Evolutionary conservation across 2,329 filamentous ascomycete species (phyloP).

Genomic region (Claviceps sp.): DNA sequence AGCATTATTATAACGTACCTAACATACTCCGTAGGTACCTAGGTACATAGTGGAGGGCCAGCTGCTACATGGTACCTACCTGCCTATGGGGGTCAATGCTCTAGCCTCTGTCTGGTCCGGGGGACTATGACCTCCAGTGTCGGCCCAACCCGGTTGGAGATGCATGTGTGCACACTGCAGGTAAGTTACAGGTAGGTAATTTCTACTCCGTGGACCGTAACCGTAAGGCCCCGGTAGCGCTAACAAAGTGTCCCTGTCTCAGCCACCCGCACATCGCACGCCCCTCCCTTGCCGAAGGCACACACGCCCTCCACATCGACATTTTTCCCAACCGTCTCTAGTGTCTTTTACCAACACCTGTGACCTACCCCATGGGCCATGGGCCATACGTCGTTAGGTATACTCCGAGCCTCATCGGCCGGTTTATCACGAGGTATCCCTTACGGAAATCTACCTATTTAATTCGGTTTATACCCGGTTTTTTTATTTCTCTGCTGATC

Average conservation of each 20-base stretch:
- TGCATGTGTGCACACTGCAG: too few species aligned
- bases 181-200: too few species aligned
- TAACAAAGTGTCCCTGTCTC: not conserved
- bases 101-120: too few species aligned
- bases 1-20: too few species aligned
- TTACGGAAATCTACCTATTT: not conserved
- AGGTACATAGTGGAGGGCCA: too few species aligned
- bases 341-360: not conserved
- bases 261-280: not conserved
- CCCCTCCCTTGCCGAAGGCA: not conserved
- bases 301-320: slow-evolving; percentile 1
- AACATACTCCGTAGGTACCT: too few species aligned
- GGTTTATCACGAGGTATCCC: not conserved
- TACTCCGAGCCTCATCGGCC: slow-evolving; percentile 7
- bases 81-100: too few species aligned
- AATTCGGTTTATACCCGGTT: not conserved
- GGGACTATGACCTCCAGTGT: too few species aligned
- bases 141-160: too few species aligned
- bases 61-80: too few species aligned
- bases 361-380: too few species aligned
- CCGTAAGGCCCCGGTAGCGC: not conserved
- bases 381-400: not conserved
- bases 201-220: too few species aligned
- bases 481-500: not conserved
- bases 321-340: slow-evolving; percentile 1